Base-by-base conservation (phyloP, 2,329 filamentous ascomycete genomes). In the Trichoderma sp. region DNA sequence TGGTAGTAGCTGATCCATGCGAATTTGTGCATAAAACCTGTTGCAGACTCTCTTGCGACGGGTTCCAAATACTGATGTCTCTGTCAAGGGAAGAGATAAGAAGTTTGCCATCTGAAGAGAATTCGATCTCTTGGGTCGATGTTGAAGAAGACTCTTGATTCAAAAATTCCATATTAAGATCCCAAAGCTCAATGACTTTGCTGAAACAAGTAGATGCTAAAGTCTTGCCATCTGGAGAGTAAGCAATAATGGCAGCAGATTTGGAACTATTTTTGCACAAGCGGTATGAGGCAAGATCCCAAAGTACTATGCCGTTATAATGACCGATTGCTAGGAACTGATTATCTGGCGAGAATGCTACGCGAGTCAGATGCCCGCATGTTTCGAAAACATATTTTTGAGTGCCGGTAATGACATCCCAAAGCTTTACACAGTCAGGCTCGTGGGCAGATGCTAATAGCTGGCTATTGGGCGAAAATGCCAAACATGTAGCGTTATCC, bases 291-390 rank as follows among this genome's bases (percentile, higher is more conserved):
- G 8, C 3, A 11, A 47, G 3, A 5, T 47, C 18, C 39, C 39
- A 47, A n/a, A 47, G 3, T 4, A 2, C 3, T n/a, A 2, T 47
- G 39, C 39, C 39, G 0, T 1, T 2, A 11, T 0, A 0, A 21
- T 5, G 0, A 3, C 39, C 8, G 4, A 21, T 5, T 21, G 8
- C 39, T 11, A 47, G 3, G 39, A 47, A 3, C 39, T n/a, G 39
- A 11, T n/a, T 47, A n/a, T 47, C 39, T 5, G 39, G 39, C 3
- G 39, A 47, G 8, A 47, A n/a, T 47, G 39, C 39, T 3, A n/a
- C 7, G 9, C 1, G 15, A 47, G n/a, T n/a, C n/a, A n/a, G n/a
- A n/a, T n/a, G n/a, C 4, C 15, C 15, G 12, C 2, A 18, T 18
- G 15, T 2, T 43, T n/a, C 9, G 39, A 47, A 47, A 7, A 0